Evolutionary conservation across 2,329 filamentous ascomycete species (phyloP).

Genomic region (Aspergillus pseudonomiae): DNA sequence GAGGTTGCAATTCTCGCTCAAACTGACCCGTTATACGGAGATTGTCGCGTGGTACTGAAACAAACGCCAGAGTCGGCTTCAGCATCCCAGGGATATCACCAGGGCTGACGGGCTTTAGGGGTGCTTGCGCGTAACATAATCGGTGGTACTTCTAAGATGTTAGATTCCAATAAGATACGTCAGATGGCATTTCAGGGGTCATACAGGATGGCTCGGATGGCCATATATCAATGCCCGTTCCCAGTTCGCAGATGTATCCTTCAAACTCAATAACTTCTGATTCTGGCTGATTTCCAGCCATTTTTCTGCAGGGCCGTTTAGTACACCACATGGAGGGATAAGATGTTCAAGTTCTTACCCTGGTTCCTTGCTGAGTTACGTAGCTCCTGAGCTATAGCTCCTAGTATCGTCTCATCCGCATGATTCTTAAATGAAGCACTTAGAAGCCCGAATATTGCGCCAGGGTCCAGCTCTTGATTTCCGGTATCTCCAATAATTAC

Average conservation of each 20-base stretch:
- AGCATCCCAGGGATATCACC: slow-evolving; percentile 20
- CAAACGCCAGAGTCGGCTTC: slow-evolving; percentile 20
- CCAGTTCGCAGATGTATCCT: slow-evolving; percentile 14
- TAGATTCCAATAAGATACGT: not conserved
- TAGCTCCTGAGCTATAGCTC: slow-evolving; percentile 14
- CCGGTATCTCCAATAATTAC: not conserved
- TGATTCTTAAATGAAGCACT: slow-evolving; percentile 11
- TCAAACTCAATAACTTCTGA: not conserved
- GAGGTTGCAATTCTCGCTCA: slow-evolving; percentile 18
- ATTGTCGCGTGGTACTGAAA: slow-evolving; percentile 20
- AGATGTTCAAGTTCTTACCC: slow-evolving; percentile 3
- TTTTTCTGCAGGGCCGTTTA: slow-evolving; percentile 6
- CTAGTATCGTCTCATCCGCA: slow-evolving; percentile 1
- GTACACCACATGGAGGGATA: not conserved
- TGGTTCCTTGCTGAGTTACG: slow-evolving; percentile 18
- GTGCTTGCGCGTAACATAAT: slow-evolving; percentile 17
- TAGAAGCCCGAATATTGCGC: slow-evolving; percentile 11
- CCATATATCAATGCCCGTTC: slow-evolving; percentile 20
- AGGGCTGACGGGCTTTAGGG: slow-evolving; percentile 13
- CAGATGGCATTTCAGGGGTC: not conserved
- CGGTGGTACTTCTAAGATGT: slow-evolving; percentile 18
- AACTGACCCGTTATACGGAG: slow-evolving; percentile 22
- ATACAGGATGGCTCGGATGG: slow-evolving; percentile 25
- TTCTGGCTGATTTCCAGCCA: slow-evolving; percentile 14
- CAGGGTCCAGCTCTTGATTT: slow-evolving; percentile 9